These are phyloP conservation scores for Dryadomyces quercivorus DNA, from an alignment of 2,329 filamentous ascomycete genomes.

Conservation along the genomic window DNA sequence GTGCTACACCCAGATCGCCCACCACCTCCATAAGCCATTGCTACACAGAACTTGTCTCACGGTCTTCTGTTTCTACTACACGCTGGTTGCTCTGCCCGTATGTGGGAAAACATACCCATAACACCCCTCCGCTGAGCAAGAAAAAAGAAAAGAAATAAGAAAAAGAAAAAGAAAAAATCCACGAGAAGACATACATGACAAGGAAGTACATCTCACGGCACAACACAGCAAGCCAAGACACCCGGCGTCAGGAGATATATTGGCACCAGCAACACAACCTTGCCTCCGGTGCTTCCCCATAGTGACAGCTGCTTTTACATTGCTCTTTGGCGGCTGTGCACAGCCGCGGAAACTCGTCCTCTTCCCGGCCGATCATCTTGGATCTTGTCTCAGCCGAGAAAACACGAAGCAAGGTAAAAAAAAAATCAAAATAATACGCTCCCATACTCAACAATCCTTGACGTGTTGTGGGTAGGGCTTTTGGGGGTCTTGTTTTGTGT, in stretches of 20 bases:
- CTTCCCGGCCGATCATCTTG: neutral
- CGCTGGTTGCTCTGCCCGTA: neutral
- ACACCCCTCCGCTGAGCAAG: neutral
- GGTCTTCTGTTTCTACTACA: neutral
- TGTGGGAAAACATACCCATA: neutral
- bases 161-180: too few relatives aligned
- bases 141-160: too few relatives aligned
- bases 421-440: neutral
- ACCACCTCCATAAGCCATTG: neutral
- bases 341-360: neutral
- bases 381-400: neutral
- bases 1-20: constrained; percentile 4
- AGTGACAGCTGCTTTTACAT: neutral
- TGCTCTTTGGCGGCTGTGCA: neutral
- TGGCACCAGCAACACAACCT: neutral
- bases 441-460: neutral
- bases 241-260: neutral
- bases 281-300: neutral
- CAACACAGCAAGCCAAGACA: neutral
- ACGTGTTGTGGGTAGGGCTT: neutral
- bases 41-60: neutral
- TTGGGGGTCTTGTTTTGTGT: neutral
- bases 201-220: neutral
- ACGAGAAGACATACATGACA: neutral
- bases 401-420: neutral